These are phyloP conservation scores for Metarhizium humberi DNA, from an alignment of 2,329 filamentous ascomycete genomes.

Conservation along the genomic window DNA sequence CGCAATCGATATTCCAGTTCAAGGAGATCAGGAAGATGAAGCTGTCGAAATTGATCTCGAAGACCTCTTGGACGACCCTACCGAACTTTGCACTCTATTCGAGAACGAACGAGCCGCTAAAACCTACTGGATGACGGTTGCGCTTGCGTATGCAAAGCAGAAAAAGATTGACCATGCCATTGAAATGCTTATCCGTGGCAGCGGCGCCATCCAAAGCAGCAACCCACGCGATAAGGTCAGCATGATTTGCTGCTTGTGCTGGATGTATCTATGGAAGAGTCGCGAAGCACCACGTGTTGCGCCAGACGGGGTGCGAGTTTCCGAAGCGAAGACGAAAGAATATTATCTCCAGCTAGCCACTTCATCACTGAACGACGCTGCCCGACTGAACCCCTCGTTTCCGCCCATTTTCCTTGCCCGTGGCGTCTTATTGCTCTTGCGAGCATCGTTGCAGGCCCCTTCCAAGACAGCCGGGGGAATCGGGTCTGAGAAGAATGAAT, in stretches of 20 bases:
- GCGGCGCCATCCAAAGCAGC: conserved; percentile 59
- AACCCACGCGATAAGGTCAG: conserved; percentile 76
- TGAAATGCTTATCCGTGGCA: conserved; percentile 64
- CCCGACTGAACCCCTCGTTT: conserved; percentile 84
- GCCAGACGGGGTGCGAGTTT: conserved; percentile 52
- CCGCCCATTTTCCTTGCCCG: conserved; percentile 85
- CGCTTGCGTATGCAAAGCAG: conserved; percentile 93
- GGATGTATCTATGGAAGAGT: conserved; percentile 86
- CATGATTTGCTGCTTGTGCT: conserved; percentile 76
- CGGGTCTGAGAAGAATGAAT: conserved; percentile 67
- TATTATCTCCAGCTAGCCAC: conserved; percentile 88
- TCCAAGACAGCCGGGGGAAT: conserved; percentile 57
- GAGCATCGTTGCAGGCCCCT: conserved; percentile 73
- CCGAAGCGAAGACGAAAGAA: conserved; percentile 84
- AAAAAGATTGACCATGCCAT: conserved; percentile 80
- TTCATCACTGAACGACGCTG: conserved; percentile 86
- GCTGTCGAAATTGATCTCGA: conserved; percentile 89
- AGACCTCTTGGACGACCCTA: conserved; percentile 85
- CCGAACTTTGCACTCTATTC: conserved; percentile 86
- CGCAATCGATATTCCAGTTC: conserved; percentile 57
- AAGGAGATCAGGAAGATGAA: conserved; percentile 56
- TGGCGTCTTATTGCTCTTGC: conserved; percentile 79
- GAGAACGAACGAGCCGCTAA: conserved; percentile 90
- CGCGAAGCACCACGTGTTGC: conserved; percentile 61
- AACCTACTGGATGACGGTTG: conserved; percentile 96